These are phyloP conservation scores for Ramaria rubella DNA, from an alignment of 768 basidiomycete species.

Conservation along the genomic window DNA sequence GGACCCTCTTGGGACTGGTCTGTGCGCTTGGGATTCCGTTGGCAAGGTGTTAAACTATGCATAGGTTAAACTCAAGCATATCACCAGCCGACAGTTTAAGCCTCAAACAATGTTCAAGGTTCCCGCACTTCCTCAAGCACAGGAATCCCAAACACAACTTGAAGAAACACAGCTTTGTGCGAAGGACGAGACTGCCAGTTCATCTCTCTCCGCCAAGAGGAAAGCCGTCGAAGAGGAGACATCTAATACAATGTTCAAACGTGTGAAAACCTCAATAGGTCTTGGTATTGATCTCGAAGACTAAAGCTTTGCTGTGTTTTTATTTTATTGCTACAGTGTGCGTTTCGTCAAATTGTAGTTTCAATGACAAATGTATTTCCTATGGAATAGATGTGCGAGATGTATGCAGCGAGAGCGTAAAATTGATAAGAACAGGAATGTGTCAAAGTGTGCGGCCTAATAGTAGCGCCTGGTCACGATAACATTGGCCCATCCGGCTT, in stretches of 20 bases:
- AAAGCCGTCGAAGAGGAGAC: constrained; percentile 6
- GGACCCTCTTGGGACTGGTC: constrained; percentile 48
- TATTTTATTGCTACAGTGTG: background rate
- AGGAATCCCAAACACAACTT: constrained; percentile 33
- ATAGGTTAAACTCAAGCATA: background rate
- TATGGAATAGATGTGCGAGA: background rate
- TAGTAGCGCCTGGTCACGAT: constrained; percentile 8
- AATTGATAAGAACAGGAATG: background rate
- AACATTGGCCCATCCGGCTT: constrained; percentile 10
- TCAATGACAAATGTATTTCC: background rate
- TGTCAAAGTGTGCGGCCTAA: background rate
- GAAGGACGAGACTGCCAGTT: constrained; percentile 15
- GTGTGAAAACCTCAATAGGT: constrained; percentile 70
- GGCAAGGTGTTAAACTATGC: background rate
- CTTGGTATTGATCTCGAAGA: constrained; percentile 69
- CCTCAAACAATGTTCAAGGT: constrained; percentile 5
- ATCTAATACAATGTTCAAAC: constrained; percentile 36
- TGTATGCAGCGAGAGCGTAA: background rate
- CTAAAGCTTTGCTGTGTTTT: constrained; percentile 25
- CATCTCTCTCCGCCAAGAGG: constrained; percentile 20
- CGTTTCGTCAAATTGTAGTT: background rate
- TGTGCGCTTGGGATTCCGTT: background rate
- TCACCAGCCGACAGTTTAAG: background rate
- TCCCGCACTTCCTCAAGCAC: constrained; percentile 30
- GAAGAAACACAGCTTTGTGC: constrained; percentile 10